A percentile compares a stretch with the other conserved stretches of the same genome.
These are phyloP conservation scores for Asterella californica DNA, from an alignment of 225 moss, liverwort and hornwort genomes.

Conservation along the genomic window DNA sequence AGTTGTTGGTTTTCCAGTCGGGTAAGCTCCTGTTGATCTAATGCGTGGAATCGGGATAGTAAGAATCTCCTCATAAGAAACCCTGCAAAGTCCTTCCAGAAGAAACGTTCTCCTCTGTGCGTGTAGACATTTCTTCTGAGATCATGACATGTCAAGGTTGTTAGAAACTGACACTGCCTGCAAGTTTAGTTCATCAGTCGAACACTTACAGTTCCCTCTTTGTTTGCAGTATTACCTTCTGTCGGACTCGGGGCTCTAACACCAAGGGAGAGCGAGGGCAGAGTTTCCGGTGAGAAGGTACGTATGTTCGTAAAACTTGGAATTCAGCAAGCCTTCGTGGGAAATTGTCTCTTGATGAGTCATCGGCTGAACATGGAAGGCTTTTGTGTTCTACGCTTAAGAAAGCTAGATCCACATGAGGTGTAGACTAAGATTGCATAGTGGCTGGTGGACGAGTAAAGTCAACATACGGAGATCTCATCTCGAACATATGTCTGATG, in stretches of 20 bases:
- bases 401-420: too few species aligned
- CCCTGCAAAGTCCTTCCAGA: not conserved
- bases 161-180: not conserved
- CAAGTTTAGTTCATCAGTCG: not conserved
- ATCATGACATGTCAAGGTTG: not conserved
- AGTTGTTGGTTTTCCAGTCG: conserved; percentile 90
- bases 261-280: conserved; percentile 83
- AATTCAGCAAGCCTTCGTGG: not conserved
- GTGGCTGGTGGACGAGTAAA: not conserved
- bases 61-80: not conserved
- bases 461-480: not conserved
- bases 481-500: not conserved
- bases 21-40: conserved; percentile 37
- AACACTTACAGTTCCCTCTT: not conserved
- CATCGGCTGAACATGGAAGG: not conserved
- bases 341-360: not conserved
- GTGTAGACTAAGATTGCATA: not conserved
- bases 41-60: not conserved
- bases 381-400: too few species aligned
- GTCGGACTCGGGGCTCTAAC: conserved; percentile 78
- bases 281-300: conserved; percentile 84
- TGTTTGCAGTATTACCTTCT: conserved; percentile 77
- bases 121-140: not conserved
- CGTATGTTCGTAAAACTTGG: not conserved
- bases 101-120: not conserved